phyloP scores from a whole-genome alignment of 2,329 filamentous ascomycete genomes.

The Exophiala sp. region DNA sequence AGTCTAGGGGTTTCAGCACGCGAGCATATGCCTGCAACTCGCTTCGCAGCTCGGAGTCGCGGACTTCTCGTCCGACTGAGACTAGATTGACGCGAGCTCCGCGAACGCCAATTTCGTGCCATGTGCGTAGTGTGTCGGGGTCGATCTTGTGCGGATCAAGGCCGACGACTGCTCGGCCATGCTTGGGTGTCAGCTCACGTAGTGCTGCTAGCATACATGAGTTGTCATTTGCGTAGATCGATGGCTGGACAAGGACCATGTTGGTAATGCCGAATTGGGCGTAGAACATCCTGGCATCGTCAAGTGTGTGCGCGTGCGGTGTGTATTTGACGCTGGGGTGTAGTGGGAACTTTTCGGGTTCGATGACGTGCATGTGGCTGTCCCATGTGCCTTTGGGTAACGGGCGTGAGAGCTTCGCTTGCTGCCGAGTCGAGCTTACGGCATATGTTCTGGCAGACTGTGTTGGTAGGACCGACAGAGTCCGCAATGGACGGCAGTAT shows the following conservation, averaged over 20 bases:
- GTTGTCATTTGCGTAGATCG: constrained; percentile 61
- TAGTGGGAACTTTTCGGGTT: constrained; percentile 51
- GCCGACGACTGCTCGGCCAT: constrained; percentile 55
- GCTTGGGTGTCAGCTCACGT: constrained; percentile 39
- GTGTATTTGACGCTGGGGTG: constrained; percentile 49
- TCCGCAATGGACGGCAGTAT: neutral
- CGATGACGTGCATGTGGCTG: constrained; percentile 56
- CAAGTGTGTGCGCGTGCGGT: constrained; percentile 49
- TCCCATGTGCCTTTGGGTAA: neutral
- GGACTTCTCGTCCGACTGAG: constrained; percentile 47
- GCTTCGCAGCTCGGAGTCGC: constrained; percentile 39
- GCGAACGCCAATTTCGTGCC: constrained; percentile 57
- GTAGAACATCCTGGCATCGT: constrained; percentile 53
- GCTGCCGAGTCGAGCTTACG: neutral
- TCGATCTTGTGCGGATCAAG: constrained; percentile 49
- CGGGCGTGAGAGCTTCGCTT: neutral
- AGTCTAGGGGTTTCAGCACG: constrained; percentile 49
- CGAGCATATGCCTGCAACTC: constrained; percentile 50
- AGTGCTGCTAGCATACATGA: constrained; percentile 56
- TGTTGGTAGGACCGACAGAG: neutral
- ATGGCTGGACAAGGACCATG: constrained; percentile 60
- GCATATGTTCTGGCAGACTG: neutral
- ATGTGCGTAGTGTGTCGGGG: constrained; percentile 43
- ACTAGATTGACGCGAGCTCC: constrained; percentile 60
- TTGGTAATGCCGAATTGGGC: constrained; percentile 50